These are phyloP conservation scores for Yamadazyma siamensis DNA, from an alignment of 1,139 yeast species.

Conservation along the genomic window DNA sequence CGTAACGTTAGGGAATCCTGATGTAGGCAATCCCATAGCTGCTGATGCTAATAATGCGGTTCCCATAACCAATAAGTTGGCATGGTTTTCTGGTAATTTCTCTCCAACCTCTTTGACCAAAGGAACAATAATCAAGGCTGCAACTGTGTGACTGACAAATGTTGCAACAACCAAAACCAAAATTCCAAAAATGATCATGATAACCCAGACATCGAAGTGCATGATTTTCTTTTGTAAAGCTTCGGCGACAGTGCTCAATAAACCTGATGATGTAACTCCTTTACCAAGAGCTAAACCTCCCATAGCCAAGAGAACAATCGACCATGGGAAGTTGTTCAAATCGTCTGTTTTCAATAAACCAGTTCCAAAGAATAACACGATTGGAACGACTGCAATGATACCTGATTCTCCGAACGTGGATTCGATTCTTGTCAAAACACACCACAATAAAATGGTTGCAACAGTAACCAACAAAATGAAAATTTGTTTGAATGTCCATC, in stretches of 20 bases:
- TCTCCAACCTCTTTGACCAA: slow-evolving; percentile 68
- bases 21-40: slow-evolving; percentile 86
- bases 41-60: slow-evolving; percentile 67
- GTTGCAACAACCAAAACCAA: slow-evolving; percentile 49
- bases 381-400: slow-evolving; percentile 79
- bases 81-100: slow-evolving; percentile 50
- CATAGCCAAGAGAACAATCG: slow-evolving; percentile 89
- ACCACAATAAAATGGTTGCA: slow-evolving; percentile 79
- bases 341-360: slow-evolving; percentile 82
- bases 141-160: slow-evolving; percentile 74
- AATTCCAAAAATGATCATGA: slow-evolving; percentile 72
- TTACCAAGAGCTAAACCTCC: slow-evolving; percentile 94
- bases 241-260: slow-evolving; percentile 72
- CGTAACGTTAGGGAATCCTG: slow-evolving; percentile 95
- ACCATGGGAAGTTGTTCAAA: slow-evolving; percentile 92
- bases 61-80: slow-evolving; percentile 62
- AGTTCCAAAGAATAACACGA: slow-evolving; percentile 81
- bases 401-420: slow-evolving; percentile 85
- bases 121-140: slow-evolving; percentile 70
- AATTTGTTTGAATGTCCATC: slow-evolving; percentile 68
- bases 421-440: slow-evolving; percentile 64
- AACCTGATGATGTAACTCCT: slow-evolving; percentile 86
- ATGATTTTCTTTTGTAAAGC: slow-evolving; percentile 60
- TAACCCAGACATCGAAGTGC: slow-evolving; percentile 62
- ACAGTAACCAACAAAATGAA: slow-evolving; percentile 66